These are phyloP conservation scores for Mortierella hygrophila DNA, from an alignment of 192 early-diverging fungal species.

Conservation along the genomic window DNA sequence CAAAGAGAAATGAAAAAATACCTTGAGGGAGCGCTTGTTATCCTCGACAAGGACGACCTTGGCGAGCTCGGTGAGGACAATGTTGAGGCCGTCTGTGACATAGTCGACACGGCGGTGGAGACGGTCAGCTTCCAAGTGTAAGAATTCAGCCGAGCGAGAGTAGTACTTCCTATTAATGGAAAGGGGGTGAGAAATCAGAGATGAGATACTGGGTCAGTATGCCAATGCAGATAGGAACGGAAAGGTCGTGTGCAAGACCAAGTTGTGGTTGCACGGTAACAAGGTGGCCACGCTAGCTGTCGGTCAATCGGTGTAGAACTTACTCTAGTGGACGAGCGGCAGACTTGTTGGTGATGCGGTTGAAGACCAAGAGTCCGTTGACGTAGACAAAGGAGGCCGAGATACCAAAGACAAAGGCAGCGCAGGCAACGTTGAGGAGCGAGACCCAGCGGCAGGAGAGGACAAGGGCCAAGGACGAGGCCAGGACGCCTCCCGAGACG, in stretches of 20 bases:
- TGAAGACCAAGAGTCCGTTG: constrained; percentile 49
- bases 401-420: constrained; percentile 40
- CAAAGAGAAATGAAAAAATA: not conserved
- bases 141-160: constrained; percentile 47
- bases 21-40: constrained; percentile 44
- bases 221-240: not conserved
- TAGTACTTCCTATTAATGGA: constrained; percentile 44
- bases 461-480: constrained; percentile 33
- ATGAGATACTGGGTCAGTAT: not conserved
- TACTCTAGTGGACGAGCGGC: constrained; percentile 48
- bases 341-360: constrained; percentile 48
- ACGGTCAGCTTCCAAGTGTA: constrained; percentile 44
- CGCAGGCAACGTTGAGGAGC: constrained; percentile 48
- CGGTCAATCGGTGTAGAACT: not conserved
- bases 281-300: not conserved
- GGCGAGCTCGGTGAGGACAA: constrained; percentile 46
- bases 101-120: constrained; percentile 50
- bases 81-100: constrained; percentile 48
- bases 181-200: not conserved
- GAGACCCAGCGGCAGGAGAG: constrained; percentile 56
- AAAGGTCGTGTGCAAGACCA: not conserved
- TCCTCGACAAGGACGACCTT: constrained; percentile 50
- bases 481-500: constrained; percentile 34
- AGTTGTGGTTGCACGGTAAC: not conserved
- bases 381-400: constrained; percentile 51